phyloP scores from a whole-genome alignment of 2,329 filamentous ascomycete genomes.

The Fusarium temperatum region DNA sequence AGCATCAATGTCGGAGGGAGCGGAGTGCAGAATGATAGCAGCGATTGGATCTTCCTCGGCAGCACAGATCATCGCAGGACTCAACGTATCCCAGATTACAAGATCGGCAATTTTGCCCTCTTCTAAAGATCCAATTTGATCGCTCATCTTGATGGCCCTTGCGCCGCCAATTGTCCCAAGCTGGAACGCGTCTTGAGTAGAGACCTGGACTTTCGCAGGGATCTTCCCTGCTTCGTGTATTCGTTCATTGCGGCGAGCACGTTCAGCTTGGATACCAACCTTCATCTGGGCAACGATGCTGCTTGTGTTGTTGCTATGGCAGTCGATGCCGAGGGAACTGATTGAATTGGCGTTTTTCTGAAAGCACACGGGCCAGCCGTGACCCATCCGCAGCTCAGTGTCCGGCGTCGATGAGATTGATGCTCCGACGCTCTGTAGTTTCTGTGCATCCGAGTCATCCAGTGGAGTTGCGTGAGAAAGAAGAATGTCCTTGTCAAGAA shows the following conservation, averaged over 20 bases:
- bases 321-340: background rate
- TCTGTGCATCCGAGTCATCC: conserved; percentile 1
- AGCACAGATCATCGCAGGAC: conserved; percentile 1
- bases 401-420: background rate
- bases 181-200: background rate
- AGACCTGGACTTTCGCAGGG: background rate
- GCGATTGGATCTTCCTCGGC: conserved; percentile 1
- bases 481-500: background rate
- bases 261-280: conserved; percentile 1
- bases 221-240: background rate
- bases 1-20: background rate
- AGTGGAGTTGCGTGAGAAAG: conserved; percentile 3
- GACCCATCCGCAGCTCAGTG: conserved; percentile 11
- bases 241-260: background rate
- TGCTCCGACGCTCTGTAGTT: background rate
- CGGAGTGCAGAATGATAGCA: background rate
- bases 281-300: conserved; percentile 4
- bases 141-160: background rate
- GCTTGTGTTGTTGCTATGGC: background rate
- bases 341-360: conserved; percentile 6
- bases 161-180: conserved; percentile 3
- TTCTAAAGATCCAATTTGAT: background rate
- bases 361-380: conserved; percentile 9
- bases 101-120: conserved; percentile 9
- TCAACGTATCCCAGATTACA: background rate